Base-by-base conservation (phyloP, 1,139 yeast genomes). In the Yamadazyma atlantica region DNA sequence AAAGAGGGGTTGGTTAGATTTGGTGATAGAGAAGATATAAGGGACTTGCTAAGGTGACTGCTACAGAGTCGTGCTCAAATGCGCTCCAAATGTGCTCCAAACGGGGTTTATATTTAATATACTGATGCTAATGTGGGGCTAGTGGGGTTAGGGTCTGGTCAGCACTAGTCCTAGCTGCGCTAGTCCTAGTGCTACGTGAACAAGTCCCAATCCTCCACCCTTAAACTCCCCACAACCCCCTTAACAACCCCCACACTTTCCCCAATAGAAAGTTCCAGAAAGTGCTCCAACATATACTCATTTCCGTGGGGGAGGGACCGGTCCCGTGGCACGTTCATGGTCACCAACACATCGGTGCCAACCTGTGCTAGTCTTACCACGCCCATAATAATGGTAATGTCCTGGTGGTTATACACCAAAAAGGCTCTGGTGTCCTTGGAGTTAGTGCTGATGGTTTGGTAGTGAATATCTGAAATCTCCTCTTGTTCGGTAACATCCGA, bases 311-410 rank as follows among this genome's bases (percentile, higher is more conserved):
- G 26, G 11, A 23, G 6, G 17, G 29, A 12, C 5, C 17, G 5
- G 54, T 47, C 30, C 39, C 60, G 28, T 38, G 87, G 85, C 2
- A 80, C 64, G 48, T 82, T 82, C 54, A 76, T 69, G 2, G 85
- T 74, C 13, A 85, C 58, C 35, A 85, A 53, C 2, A 82, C 68
- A 57, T 87, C 95, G 0, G 94, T 81, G 1, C 61, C 60, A 0
- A 66, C 79, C 35, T 66, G 68, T 3, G 54, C 51, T 28, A 83
- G 51, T 36, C 89, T 65, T 16, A 82, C 60, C 35, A 84, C 57
- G 1, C 78, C 81, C 17, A 82, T 49, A 18, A 39, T 27, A 9
- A 36, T 39, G 15, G 37, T 13, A 12, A 39, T 30, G 26, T 29
- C 17, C n/a, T 29, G 19, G 4, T 21, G 16, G 1, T 23, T n/a